Percentiles rank a stretch among this genome's conserved stretches.
These are phyloP conservation scores for Apiospora saccharicola DNA, from an alignment of 2,329 filamentous ascomycete species.

Conservation along the genomic window DNA sequence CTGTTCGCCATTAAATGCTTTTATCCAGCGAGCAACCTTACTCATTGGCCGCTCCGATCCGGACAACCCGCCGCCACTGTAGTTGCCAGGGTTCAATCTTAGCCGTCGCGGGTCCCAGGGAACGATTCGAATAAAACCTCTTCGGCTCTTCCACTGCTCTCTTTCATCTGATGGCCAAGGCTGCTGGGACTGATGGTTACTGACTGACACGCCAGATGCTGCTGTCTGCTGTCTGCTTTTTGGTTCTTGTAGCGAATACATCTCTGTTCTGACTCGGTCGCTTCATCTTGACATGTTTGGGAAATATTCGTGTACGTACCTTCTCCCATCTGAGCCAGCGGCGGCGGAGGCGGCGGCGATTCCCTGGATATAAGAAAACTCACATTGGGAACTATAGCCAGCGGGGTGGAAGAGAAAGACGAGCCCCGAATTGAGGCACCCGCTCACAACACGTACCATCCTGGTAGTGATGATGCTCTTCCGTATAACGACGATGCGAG, in stretches of 20 bases:
- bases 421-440: conserved; percentile 32
- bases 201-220: not conserved
- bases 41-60: conserved; percentile 12
- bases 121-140: not conserved
- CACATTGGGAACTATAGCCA: conserved; percentile 23
- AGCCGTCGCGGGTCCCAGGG: not conserved
- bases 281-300: conserved; percentile 20
- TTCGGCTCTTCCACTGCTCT: not conserved
- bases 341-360: not conserved
- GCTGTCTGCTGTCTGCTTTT: not conserved
- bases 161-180: not conserved
- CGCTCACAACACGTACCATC: conserved; percentile 40
- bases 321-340: not conserved
- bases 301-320: conserved; percentile 23
- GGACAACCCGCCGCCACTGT: not conserved
- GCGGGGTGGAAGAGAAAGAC: conserved; percentile 36
- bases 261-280: not conserved
- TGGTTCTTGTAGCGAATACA: not conserved
- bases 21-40: not conserved
- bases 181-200: not conserved
- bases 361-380: not conserved
- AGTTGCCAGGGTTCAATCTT: not conserved
- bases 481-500: not conserved
- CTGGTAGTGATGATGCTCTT: conserved; percentile 34
- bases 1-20: not conserved